Conservation (phyloP, 2,329 filamentous ascomycete species). For the Byssothecium circinans region DNA sequence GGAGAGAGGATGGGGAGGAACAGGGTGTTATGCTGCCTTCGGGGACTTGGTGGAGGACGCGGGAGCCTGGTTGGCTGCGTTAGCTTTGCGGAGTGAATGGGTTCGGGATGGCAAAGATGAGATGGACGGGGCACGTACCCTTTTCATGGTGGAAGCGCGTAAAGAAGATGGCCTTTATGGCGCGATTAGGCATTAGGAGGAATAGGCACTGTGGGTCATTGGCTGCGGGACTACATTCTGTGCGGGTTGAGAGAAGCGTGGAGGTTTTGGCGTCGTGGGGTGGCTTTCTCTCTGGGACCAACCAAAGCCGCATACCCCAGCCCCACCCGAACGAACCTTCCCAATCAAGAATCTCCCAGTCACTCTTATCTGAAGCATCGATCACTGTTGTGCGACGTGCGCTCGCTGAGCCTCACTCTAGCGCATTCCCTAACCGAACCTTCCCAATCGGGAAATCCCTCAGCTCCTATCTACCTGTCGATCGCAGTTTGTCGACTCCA, state of each 20-base stretch:
- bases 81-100: no score
- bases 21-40: slow-evolving; percentile 57
- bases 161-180: slow-evolving; percentile 67
- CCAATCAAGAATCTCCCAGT: no score
- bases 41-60: slow-evolving; percentile 66
- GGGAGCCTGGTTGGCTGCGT: slow-evolving; percentile 55
- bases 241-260: neutral
- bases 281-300: no score
- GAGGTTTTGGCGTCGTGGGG: neutral
- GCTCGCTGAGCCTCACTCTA: no score
- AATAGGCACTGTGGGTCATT: neutral
- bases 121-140: slow-evolving; percentile 21
- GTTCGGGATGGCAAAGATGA: neutral
- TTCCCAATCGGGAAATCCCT: no score
- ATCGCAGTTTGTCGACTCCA: no score
- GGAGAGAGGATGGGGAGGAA: slow-evolving; percentile 47
- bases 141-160: slow-evolving; percentile 65
- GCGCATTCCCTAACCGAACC: no score
- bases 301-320: neutral
- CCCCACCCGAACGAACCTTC: neutral
- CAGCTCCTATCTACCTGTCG: no score
- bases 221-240: slow-evolving; percentile 22
- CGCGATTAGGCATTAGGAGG: slow-evolving; percentile 38
- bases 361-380: no score
- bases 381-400: no score